Conservation (phyloP, 2,329 filamentous ascomycete genomes). For the Apiospora aurea region DNA sequence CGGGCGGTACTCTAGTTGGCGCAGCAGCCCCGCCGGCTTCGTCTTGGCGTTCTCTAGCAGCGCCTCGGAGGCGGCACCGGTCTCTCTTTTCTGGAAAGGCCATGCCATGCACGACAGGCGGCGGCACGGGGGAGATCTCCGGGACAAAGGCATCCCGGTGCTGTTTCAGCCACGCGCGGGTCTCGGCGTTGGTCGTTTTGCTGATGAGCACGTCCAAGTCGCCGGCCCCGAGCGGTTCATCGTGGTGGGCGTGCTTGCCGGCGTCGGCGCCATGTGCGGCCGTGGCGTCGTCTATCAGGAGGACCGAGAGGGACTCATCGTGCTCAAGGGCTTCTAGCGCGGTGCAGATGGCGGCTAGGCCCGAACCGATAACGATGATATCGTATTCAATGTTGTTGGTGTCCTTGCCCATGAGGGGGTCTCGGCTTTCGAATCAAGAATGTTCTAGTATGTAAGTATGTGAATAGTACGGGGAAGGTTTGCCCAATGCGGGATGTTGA, state of each 20-base stretch:
- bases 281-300: neutral
- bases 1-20: neutral
- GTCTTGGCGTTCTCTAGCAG: neutral
- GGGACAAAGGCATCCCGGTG: neutral
- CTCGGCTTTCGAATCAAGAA: neutral
- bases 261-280: neutral
- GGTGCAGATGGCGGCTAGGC: neutral
- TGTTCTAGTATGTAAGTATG: neutral
- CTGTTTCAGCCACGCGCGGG: neutral
- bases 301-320: neutral
- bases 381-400: neutral
- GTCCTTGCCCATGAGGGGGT: neutral
- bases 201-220: neutral
- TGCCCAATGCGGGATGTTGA: neutral
- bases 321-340: slow-evolving; percentile 1
- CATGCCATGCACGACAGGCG: neutral
- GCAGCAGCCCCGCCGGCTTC: neutral
- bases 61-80: neutral
- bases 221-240: neutral
- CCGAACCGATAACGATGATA: slow-evolving; percentile 1
- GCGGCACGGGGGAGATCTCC: neutral
- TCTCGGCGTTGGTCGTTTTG: neutral
- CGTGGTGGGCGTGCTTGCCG: neutral
- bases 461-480: neutral
- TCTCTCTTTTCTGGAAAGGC: neutral